Percentiles rank a stretch among this genome's conserved stretches.
Evolutionary conservation across 1,284 basidiomycete genomes (phyloP).

Genomic region (Moesziomyces sp.): DNA sequence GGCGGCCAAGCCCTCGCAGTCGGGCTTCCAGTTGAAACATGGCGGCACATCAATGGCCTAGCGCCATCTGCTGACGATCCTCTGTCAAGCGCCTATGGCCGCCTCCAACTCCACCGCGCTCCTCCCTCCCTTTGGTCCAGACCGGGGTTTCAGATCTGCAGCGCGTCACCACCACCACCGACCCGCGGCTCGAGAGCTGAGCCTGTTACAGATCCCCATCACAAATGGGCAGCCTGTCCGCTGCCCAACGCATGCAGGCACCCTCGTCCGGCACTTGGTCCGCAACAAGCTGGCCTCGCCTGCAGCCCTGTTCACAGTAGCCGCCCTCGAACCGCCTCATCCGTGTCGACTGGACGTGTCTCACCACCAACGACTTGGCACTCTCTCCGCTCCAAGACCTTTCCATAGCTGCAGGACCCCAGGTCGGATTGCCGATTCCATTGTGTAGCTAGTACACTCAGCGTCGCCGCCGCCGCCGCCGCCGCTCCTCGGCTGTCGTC

Average conservation of each 20-base stretch:
- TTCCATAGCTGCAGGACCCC: too few relatives aligned
- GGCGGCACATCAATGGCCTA: background rate
- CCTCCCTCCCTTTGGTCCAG: background rate
- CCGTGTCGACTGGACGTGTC: background rate
- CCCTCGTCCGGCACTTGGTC: background rate
- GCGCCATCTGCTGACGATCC: background rate
- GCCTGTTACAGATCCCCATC: too few relatives aligned
- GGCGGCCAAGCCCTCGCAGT: background rate
- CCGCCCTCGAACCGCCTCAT: too few relatives aligned
- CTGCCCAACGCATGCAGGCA: background rate
- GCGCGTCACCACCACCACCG: background rate
- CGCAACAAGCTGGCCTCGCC: background rate
- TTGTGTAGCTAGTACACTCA: background rate
- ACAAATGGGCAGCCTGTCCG: background rate
- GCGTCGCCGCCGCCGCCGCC: conserved; percentile 4
- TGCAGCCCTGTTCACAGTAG: background rate
- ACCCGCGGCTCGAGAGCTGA: background rate
- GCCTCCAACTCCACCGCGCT: background rate
- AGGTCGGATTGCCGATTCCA: background rate
- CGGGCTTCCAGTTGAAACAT: conserved; percentile 23
- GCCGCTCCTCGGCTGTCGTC: background rate
- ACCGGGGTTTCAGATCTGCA: background rate
- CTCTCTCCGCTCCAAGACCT: background rate
- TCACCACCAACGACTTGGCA: background rate
- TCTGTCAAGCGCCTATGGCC: background rate